A percentile compares a stretch with the other conserved stretches of the same genome.
Conservation (phyloP, 257 asterid genomes). For the Lavandula angustifolia region DNA sequence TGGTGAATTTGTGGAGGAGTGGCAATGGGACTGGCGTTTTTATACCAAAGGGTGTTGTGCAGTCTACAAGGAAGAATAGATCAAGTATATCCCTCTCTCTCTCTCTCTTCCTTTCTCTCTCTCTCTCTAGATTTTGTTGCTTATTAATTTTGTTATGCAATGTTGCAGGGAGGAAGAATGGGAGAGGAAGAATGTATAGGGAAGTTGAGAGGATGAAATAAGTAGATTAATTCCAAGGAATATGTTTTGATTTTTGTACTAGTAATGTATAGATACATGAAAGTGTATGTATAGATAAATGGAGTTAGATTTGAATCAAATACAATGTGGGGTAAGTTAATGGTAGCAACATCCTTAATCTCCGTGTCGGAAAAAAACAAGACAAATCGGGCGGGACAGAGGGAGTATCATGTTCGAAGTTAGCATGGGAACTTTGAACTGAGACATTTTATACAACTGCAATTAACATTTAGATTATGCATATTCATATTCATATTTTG, state of each 20-base stretch:
- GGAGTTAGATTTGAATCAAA: not conserved
- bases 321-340: too few relatives aligned
- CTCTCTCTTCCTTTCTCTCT: not conserved
- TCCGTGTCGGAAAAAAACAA: too few relatives aligned
- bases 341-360: too few relatives aligned
- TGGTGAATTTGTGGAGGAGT: constrained; percentile 58
- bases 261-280: not conserved
- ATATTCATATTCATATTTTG: constrained; percentile 2
- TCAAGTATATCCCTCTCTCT: constrained; percentile 28
- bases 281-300: constrained; percentile 6
- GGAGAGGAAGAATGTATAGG: constrained; percentile 31
- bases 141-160: not conserved
- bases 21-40: constrained; percentile 84
- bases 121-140: not conserved
- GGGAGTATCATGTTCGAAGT: too few relatives aligned
- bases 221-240: not conserved
- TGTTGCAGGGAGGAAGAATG: constrained; percentile 42
- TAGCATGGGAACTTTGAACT: too few relatives aligned
- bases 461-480: constrained; percentile 21
- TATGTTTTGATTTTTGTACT: not conserved
- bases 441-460: constrained; percentile 28
- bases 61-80: constrained; percentile 33
- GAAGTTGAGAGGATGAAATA: constrained; percentile 25
- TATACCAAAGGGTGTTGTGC: constrained; percentile 54
- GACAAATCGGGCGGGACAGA: too few relatives aligned